Percentiles rank a stretch among this genome's conserved stretches.
phyloP scores from a whole-genome alignment of 257 asterid species.

The Plantago elongata region DNA sequence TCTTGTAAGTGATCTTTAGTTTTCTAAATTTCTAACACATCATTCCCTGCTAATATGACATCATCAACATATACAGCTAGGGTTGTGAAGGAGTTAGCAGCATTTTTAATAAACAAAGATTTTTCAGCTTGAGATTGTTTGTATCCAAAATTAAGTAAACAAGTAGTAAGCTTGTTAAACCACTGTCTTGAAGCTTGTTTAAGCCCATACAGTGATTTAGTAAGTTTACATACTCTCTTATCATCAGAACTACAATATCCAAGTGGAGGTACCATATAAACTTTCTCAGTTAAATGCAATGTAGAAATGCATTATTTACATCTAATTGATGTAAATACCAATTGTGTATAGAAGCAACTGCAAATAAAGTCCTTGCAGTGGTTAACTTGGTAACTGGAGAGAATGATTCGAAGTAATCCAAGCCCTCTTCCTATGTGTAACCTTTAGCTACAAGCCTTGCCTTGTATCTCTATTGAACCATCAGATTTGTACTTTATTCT shows the following conservation, averaged over 20 bases:
- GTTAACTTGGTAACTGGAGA: background rate
- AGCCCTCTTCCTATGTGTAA: background rate
- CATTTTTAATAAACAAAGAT: background rate
- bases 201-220: background rate
- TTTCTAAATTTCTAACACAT: background rate
- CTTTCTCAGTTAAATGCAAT: background rate
- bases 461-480: background rate
- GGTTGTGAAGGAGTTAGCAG: background rate
- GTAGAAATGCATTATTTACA: background rate
- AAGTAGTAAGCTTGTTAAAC: background rate
- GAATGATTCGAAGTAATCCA: background rate
- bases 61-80: background rate
- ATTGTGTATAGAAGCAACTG: background rate
- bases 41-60: background rate
- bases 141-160: background rate
- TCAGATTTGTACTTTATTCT: background rate
- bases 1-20: background rate
- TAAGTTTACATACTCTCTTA: background rate
- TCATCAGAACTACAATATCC: background rate
- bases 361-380: background rate
- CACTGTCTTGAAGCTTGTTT: background rate
- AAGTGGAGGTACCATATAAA: background rate
- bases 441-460: background rate
- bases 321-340: background rate
- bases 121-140: background rate